Conservation (phyloP, 2,329 filamentous ascomycete genomes). For the Diaporthe ilicicola region DNA sequence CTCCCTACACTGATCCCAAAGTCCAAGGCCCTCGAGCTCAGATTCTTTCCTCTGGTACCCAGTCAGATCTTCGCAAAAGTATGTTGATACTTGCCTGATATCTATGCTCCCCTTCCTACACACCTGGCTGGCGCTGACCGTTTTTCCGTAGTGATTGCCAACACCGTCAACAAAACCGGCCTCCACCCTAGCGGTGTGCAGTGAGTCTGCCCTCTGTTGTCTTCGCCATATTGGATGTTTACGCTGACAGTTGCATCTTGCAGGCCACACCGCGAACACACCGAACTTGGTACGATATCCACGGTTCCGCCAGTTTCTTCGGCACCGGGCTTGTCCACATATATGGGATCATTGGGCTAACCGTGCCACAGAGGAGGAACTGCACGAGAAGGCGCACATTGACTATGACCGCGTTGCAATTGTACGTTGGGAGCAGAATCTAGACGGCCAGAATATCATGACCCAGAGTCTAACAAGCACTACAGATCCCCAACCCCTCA, state of each 20-base stretch:
- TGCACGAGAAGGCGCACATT: slow-evolving; percentile 97
- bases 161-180: slow-evolving; percentile 86
- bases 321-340: too few relatives aligned
- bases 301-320: background rate
- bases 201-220: slow-evolving; percentile 63
- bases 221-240: background rate
- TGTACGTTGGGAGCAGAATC: slow-evolving; percentile 62
- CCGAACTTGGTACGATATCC: slow-evolving; percentile 74
- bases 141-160: slow-evolving; percentile 57
- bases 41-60: slow-evolving; percentile 46
- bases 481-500: slow-evolving; percentile 84
- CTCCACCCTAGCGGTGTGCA: slow-evolving; percentile 91
- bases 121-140: slow-evolving; percentile 30
- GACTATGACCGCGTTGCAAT: slow-evolving; percentile 99
- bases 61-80: slow-evolving; percentile 41
- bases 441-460: background rate
- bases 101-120: slow-evolving; percentile 5
- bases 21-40: slow-evolving; percentile 55
- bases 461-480: slow-evolving; percentile 36
- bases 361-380: slow-evolving; percentile 75
- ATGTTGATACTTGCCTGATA: slow-evolving; percentile 38
- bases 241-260: background rate
- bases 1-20: slow-evolving; percentile 54
- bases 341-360: background rate
- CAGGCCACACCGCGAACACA: slow-evolving; percentile 88